phyloP scores from a whole-genome alignment of 2,329 filamentous ascomycete species.

The Fusarium sp. region DNA sequence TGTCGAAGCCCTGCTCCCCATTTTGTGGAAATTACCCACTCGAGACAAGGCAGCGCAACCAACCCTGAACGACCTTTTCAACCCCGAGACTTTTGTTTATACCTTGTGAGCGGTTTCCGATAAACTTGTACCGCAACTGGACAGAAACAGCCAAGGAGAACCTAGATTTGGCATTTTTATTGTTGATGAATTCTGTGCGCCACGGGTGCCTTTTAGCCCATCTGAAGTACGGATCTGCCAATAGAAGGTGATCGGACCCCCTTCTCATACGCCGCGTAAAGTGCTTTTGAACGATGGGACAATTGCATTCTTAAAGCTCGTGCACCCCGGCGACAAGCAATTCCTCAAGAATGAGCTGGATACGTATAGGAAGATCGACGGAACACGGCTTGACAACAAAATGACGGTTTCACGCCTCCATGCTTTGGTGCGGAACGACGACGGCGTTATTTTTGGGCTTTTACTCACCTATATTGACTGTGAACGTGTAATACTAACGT shows the following conservation, averaged over 20 bases:
- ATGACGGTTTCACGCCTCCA: neutral
- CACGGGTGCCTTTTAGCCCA: neutral
- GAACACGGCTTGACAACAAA: neutral
- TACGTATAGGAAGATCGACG: neutral
- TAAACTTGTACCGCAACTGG: neutral
- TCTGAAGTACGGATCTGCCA: neutral
- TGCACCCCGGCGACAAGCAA: neutral
- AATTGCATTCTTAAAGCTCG: neutral
- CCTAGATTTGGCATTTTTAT: accelerated
- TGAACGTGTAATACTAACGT: neutral
- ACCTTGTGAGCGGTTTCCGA: accelerated
- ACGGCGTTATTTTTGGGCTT: neutral
- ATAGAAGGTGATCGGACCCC: accelerated
- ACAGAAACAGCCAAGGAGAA: accelerated
- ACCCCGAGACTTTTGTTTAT: accelerated
- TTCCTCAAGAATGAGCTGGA: neutral
- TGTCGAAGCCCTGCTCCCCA: accelerated
- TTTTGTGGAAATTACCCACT: neutral
- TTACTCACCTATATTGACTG: neutral
- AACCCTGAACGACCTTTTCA: neutral
- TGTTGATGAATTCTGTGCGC: neutral
- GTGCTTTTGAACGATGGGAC: neutral
- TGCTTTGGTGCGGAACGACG: accelerated
- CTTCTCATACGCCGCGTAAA: neutral
- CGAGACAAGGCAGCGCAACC: accelerated